Base-by-base conservation (phyloP, 495 filamentous ascomycete species). In the Penicillium verhagenii region DNA sequence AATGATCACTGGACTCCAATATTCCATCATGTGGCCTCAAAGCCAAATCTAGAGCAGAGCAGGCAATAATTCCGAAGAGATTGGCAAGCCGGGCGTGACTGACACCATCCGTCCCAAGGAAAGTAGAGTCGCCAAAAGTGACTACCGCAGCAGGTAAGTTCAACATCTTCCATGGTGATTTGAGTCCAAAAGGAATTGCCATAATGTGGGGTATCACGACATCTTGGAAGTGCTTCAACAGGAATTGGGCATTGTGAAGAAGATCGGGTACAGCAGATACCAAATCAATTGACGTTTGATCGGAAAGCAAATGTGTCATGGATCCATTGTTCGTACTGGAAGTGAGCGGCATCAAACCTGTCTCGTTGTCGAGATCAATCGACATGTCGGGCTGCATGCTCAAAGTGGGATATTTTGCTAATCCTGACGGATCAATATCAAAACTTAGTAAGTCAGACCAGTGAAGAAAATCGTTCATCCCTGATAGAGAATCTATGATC, bases 371-470 rank as follows among this genome's bases (percentile, higher is more conserved):
- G 8, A 58, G 31, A 31, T 64, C 54, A 16, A 60, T 52, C 9
- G 51, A 56, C 40, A 64, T 35, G 44, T 61, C 61, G 50, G 54
- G 54, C 9, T 58, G 44, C 39, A 63, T 47, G 25, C 56, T 65
- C 19, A 65, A 53, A 9, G 56, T 54, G 3, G 59, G 52, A 25
- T 58, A 50, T 21, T 50, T 47, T 14, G 54, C 38, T 21, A 57
- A 48, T 4, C 59, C 59, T 4, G 57, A 47, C 19, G 63, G 57
- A 4, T 68, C 65, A 11, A 62, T 64, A 10, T 59, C 60, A n/a
- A 72, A 57, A 16, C 65, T 63, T 6, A 72, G 58, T 0, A 72
- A 43, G 47, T 72, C 67, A 0, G 70, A 70, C 67, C 67, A 72
- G 14, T 69, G 70, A 0, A 72, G 47, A 19, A 72, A 69, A 29